phyloP scores from a whole-genome alignment of 139 green algal genomes.

The Deuterostichococcus epilithicus region DNA sequence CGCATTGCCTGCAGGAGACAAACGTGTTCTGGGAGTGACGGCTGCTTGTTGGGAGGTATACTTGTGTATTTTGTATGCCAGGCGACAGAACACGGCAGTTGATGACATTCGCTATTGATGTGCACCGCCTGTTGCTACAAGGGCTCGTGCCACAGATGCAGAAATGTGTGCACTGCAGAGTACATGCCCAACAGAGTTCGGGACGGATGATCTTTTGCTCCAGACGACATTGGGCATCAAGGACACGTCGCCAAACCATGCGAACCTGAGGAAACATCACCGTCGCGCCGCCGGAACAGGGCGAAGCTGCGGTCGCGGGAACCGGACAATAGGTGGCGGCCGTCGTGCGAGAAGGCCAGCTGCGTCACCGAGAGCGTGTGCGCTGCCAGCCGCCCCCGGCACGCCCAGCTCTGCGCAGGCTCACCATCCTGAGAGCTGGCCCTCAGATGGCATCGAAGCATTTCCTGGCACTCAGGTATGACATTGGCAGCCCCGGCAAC shows the following conservation, averaged over 20 bases:
- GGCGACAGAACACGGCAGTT: neutral
- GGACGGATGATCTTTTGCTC: neutral
- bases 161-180: neutral
- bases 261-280: neutral
- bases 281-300: conserved; percentile 31
- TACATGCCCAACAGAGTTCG: neutral
- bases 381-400: conserved; percentile 31
- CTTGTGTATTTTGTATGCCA: neutral
- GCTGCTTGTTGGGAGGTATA: neutral
- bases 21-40: neutral
- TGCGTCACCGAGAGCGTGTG: conserved; percentile 93
- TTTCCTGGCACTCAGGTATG: too few species aligned
- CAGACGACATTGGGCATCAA: neutral
- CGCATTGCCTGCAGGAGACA: conserved; percentile 3
- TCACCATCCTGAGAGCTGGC: too few species aligned
- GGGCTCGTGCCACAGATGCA: neutral
- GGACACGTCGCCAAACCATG: neutral
- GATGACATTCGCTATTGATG: too few species aligned
- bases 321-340: conserved; percentile 54
- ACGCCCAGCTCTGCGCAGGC: neutral
- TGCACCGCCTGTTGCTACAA: neutral
- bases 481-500: conserved; percentile 26
- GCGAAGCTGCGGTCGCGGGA: conserved; percentile 60
- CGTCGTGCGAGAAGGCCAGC: conserved; percentile 74
- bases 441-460: neutral